A percentile compares a stretch with the other conserved stretches of the same genome.
Conservation (phyloP, 1,139 yeast species). For the Eremothecium gossypii region DNA sequence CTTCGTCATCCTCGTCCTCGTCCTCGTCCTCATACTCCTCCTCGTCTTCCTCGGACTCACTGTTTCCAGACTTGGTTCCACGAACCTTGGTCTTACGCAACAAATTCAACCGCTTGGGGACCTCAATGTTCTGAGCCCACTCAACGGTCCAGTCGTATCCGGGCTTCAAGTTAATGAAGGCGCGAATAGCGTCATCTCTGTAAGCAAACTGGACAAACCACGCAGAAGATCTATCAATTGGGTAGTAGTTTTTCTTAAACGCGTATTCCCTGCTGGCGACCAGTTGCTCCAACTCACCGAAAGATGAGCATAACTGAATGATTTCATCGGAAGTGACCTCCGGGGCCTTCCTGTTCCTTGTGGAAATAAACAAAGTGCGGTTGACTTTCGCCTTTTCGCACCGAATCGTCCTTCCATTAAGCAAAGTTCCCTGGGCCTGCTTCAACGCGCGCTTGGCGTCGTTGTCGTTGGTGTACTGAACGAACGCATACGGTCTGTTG, state of each 20-base stretch:
- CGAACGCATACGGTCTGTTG: constrained; percentile 90
- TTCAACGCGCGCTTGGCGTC: constrained; percentile 64
- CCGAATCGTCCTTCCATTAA: constrained; percentile 70
- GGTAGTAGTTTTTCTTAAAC: constrained; percentile 30
- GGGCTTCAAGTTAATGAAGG: constrained; percentile 61
- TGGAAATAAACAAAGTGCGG: constrained; percentile 59
- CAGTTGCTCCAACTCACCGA: constrained; percentile 69
- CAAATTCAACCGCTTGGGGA: constrained; percentile 28
- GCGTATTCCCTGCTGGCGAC: constrained; percentile 39
- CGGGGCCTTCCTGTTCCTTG: constrained; percentile 12
- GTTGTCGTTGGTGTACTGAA: constrained; percentile 64
- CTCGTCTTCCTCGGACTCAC: constrained; percentile 2
- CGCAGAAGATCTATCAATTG: constrained; percentile 31
- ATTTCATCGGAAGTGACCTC: constrained; percentile 29
- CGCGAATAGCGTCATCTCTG: constrained; percentile 85
- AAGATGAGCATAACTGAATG: constrained; percentile 36
- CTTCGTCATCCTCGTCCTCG: constrained; percentile 12
- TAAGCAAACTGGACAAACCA: constrained; percentile 81
- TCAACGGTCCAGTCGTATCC: constrained; percentile 49
- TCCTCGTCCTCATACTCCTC: constrained; percentile 7
- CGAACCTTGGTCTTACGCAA: constrained; percentile 7
- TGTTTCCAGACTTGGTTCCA: constrained; percentile 1
- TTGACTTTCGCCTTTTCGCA: constrained; percentile 91
- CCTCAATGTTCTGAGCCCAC: constrained; percentile 79
- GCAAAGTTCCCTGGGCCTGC: constrained; percentile 56